Conservation (phyloP, 345 rosid genomes). For the Toxicodendron radicans region DNA sequence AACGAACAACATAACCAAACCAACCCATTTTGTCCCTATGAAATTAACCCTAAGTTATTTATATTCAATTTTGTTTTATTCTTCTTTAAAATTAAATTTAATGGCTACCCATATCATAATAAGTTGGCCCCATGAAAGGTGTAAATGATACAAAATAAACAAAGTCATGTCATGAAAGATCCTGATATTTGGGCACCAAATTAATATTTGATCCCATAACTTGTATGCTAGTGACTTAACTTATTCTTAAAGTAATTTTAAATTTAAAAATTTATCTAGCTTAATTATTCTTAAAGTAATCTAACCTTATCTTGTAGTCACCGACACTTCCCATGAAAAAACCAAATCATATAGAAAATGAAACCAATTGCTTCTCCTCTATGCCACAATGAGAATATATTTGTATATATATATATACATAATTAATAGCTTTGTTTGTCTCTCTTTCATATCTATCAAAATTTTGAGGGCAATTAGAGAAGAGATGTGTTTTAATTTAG, state of each 20-base stretch:
- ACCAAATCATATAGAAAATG: neutral
- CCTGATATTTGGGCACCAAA: conserved; percentile 1
- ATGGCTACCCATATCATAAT: neutral
- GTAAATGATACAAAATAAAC: neutral
- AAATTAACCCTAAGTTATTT: no score
- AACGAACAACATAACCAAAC: no score
- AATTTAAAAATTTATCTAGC: neutral
- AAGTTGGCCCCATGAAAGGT: neutral
- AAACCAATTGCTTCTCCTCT: no score
- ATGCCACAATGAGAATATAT: no score
- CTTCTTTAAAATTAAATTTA: no score
- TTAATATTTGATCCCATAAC: conserved; percentile 11
- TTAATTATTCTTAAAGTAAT: conserved; percentile 32
- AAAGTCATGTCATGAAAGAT: neutral
- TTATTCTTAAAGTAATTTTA: conserved; percentile 31
- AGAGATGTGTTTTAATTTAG: conserved; percentile 48
- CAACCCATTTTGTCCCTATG: no score
- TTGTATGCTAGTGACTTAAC: conserved; percentile 37
- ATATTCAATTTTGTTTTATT: no score
- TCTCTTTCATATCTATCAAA: conserved; percentile 5
- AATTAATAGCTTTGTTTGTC: neutral
- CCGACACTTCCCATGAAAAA: conserved; percentile 18
- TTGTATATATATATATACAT: no score
- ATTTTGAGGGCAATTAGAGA: neutral
- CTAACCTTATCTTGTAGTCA: conserved; percentile 29